Conservation (phyloP, 495 filamentous ascomycete species). For the Niebla homalea region DNA sequence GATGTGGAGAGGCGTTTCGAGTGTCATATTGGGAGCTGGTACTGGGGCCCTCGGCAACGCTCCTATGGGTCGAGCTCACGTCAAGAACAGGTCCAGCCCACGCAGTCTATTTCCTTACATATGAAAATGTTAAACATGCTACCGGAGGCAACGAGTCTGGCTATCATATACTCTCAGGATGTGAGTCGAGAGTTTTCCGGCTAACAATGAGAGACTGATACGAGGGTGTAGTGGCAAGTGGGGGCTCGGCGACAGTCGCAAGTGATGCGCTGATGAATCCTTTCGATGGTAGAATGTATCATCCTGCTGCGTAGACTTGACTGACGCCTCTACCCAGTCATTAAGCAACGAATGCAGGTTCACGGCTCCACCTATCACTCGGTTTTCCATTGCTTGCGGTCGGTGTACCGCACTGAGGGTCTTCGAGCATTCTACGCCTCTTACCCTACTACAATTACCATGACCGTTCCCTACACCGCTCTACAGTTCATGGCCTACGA, state of each 20-base stretch:
- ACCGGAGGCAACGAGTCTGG: slow-evolving; percentile 86
- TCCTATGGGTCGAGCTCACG: slow-evolving; percentile 17
- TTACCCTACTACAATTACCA: slow-evolving; percentile 93
- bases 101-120: slow-evolving; percentile 95
- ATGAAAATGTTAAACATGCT: slow-evolving; percentile 89
- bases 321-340: slow-evolving; percentile 45
- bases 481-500: slow-evolving; percentile 96
- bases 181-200: slow-evolving; percentile 32
- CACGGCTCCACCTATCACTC: slow-evolving; percentile 84
- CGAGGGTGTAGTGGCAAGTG: slow-evolving; percentile 41
- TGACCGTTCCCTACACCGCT: slow-evolving; percentile 97
- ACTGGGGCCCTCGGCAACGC: slow-evolving; percentile 6
- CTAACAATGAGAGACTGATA: neutral
- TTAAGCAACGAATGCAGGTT: slow-evolving; percentile 99
- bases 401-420: slow-evolving; percentile 79
- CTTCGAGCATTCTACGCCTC: slow-evolving; percentile 93
- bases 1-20: slow-evolving; percentile 92
- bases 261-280: slow-evolving; percentile 99
- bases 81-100: slow-evolving; percentile 71
- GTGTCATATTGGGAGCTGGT: slow-evolving; percentile 93
- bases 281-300: slow-evolving; percentile 69
- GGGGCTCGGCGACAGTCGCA: slow-evolving; percentile 87
- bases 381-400: slow-evolving; percentile 68
- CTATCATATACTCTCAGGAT: slow-evolving; percentile 88
- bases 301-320: neutral